Base-by-base conservation (phyloP, 495 filamentous ascomycete genomes). In the Penicillium bialowiezense region DNA sequence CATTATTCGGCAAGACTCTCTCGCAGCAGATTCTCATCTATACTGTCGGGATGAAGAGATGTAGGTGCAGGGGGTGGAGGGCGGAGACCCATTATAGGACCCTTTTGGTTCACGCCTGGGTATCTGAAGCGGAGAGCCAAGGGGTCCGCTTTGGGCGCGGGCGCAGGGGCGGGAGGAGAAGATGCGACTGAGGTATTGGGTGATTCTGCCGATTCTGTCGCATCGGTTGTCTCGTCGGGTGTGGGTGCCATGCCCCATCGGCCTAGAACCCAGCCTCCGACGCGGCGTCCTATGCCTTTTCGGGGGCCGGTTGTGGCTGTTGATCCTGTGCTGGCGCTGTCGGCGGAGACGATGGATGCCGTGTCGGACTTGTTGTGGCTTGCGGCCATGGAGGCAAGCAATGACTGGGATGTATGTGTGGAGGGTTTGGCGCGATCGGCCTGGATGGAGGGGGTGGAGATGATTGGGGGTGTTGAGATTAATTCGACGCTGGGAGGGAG, bases 251-350 rank as follows among this genome's bases (percentile, higher is more conserved):
- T 62, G 15, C 77, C 78, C 79, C 78, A 83, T 26, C 72, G 68
- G 7, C 79, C 76, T 7, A 75, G 67, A 3, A 82, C 72, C 79
- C 79, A 83, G 18, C 78, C 77, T 7, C 79, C 78, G 31, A 80
- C 54, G 15, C 74, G 74, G 29, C 70, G 72, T 18, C 69, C 58
- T 3, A 79, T 71, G 5, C 67, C 41, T 39, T 71, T 63, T 33
- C 54, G 47, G 9, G 50, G 58, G 1, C 33, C 51, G 5, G 55
- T 52, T 0, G 58, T 59, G 17, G 57, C 37, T 7, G 63, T 58
- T 24, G 63, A 63, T 7, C 46, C 51, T 7, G 58, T 63, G 29
- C 58, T 57, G 45, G 56, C 60, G 45, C 58, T 65, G 14, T 64
- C 59, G 15, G 54, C 40, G 1, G 65, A 67, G 8, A 41, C 29